Conservation (phyloP, 1,284 basidiomycete genomes). For the Rhodotorula sp. region DNA sequence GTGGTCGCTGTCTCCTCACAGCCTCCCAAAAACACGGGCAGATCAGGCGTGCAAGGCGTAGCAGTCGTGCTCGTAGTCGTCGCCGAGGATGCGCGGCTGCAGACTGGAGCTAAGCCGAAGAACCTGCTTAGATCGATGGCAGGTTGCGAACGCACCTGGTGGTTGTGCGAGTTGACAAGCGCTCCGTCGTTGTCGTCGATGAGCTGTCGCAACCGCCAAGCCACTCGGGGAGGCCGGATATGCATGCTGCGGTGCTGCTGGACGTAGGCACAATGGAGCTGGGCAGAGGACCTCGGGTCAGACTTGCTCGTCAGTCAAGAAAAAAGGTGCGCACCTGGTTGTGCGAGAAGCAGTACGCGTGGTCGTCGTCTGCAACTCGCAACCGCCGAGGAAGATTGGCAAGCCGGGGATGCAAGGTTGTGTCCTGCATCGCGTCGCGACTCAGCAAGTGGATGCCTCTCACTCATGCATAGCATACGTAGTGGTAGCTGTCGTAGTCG, state of each 20-base stretch:
- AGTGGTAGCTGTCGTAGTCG: too few relatives aligned
- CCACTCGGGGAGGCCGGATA: background rate
- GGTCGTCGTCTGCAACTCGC: background rate
- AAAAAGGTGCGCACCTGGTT: background rate
- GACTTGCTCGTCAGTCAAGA: background rate
- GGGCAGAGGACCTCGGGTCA: background rate
- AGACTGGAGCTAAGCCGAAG: too few relatives aligned
- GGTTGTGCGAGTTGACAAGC: background rate
- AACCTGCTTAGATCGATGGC: too few relatives aligned
- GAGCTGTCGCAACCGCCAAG: background rate
- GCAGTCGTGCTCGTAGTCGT: background rate
- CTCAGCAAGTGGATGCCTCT: too few relatives aligned
- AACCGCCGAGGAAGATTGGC: background rate
- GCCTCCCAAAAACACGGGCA: background rate
- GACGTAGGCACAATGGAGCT: background rate
- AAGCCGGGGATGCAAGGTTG: background rate
- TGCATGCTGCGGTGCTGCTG: background rate
- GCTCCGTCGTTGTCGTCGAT: background rate
- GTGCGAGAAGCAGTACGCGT: background rate
- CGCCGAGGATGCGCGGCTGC: too few relatives aligned
- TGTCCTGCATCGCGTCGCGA: too few relatives aligned
- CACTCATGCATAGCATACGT: too few relatives aligned
- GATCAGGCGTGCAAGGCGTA: constrained; percentile 2
- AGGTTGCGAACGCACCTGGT: background rate
- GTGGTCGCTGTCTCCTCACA: background rate